phyloP scores from a whole-genome alignment of 805 yeast species.

The Pichia nakasei region DNA sequence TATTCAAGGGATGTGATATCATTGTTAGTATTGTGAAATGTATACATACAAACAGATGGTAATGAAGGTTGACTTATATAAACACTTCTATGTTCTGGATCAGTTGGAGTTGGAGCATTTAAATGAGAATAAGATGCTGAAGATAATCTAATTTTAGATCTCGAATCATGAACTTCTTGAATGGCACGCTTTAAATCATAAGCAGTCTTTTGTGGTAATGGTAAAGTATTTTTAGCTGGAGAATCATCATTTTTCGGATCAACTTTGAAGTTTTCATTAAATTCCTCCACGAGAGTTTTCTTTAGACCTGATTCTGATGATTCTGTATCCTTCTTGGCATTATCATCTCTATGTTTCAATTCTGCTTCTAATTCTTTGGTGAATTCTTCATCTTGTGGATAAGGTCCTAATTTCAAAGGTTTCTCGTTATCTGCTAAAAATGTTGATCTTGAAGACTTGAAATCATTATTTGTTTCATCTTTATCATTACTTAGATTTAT shows the following conservation, averaged over 20 bases:
- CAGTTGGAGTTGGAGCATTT: conserved; percentile 2
- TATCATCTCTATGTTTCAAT: conserved; percentile 67
- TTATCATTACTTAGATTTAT: conserved; percentile 23
- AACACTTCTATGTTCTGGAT: not conserved
- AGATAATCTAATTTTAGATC: conserved; percentile 63
- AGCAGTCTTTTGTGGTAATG: conserved; percentile 78
- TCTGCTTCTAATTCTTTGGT: conserved; percentile 79
- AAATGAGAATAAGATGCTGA: conserved; percentile 26
- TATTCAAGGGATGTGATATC: conserved; percentile 82
- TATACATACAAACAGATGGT: conserved; percentile 96
- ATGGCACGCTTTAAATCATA: conserved; percentile 75
- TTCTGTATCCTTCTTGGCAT: conserved; percentile 17
- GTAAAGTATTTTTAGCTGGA: conserved; percentile 68
- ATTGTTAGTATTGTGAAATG: conserved; percentile 90
- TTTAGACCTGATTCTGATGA: conserved; percentile 16
- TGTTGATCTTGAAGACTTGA: conserved; percentile 28
- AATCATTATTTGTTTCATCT: conserved; percentile 11
- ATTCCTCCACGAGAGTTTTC: conserved; percentile 51
- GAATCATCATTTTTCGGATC: conserved; percentile 49
- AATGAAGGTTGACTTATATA: conserved; percentile 53
- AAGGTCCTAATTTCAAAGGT: conserved; percentile 69
- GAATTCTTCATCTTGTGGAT: conserved; percentile 82
- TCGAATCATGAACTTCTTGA: conserved; percentile 69
- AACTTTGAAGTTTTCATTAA: conserved; percentile 46
- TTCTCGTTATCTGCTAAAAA: conserved; percentile 42